Base-by-base conservation (phyloP, 2,329 filamentous ascomycete genomes). In the Diaporthe capsici region DNA sequence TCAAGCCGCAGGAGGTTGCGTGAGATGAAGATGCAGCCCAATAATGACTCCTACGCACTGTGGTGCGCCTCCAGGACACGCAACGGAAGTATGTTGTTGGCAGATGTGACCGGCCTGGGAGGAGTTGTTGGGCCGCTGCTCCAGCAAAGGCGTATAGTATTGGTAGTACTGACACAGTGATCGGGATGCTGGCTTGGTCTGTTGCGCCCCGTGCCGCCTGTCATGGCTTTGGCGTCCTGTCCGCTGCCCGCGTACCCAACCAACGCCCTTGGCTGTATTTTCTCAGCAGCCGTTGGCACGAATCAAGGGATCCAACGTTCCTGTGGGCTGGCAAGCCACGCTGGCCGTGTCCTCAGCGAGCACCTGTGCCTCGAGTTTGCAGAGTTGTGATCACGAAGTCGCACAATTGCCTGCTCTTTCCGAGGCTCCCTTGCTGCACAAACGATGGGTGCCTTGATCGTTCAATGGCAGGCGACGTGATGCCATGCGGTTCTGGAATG, bases 201-300 rank as follows among this genome's bases (percentile, higher is more conserved):
- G 31, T 63, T 57, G 74, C 63, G 71, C 51, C 61, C 28, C 37
- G 51, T 72, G 44, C 63, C 37, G 74, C 74, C 71, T 55, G 74
- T 51, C 60, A 60, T 58, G 44, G 31, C 49, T 31, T 70, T 73
- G 44, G 44, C 60, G 44, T 60, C 58, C 47, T 72, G 44, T 49
- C 58, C 57, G 22, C 42, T 70, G 55, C 42, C 58, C 47, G 34
- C 44, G 25, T n/a, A 12, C 20, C 42, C 47, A 15, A 65, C 47
- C 31, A 53, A n/a, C 25, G 25, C 42, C 58, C 37, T 44, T 17
- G 28, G 9, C 20, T 44, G n/a, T 44, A 39, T n/a, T 25, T 39
- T 47, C 39, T 42, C 34, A 63, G 58, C 47, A 65, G 51, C 49
- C 25, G 58, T 73, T 65, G 71, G 58, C 58, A 63, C 71, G 60